These are phyloP conservation scores for Boletellus emodensis DNA, from an alignment of 768 basidiomycete species.

Conservation along the genomic window DNA sequence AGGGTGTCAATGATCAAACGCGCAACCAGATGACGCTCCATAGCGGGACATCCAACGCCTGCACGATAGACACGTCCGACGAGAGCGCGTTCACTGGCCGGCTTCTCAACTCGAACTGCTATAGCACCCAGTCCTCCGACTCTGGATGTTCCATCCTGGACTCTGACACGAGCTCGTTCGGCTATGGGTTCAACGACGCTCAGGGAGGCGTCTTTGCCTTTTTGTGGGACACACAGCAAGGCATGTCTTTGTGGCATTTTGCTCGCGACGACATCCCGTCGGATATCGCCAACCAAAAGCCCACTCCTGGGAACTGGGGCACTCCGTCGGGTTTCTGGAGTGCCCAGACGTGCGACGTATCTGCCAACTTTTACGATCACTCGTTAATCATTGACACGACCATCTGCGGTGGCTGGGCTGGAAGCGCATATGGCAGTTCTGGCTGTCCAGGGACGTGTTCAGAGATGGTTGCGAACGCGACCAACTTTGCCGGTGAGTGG, in stretches of 20 bases:
- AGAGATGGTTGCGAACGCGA: slow-evolving; percentile 48
- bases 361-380: slow-evolving; percentile 50
- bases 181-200: slow-evolving; percentile 25
- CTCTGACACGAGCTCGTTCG: slow-evolving; percentile 39
- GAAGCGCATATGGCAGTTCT: slow-evolving; percentile 21
- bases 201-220: slow-evolving; percentile 56
- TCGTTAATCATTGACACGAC: slow-evolving; percentile 40
- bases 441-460: slow-evolving; percentile 43
- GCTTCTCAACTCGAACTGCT: slow-evolving; percentile 31
- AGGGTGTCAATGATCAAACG: slow-evolving; percentile 58
- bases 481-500: slow-evolving; percentile 47
- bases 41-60: slow-evolving; percentile 40
- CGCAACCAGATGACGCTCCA: slow-evolving; percentile 68
- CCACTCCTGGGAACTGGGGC: slow-evolving; percentile 48
- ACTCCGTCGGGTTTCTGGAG: slow-evolving; percentile 50
- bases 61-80: slow-evolving; percentile 19
- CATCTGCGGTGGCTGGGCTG: slow-evolving; percentile 32
- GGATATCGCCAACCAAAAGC: slow-evolving; percentile 42
- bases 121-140: slow-evolving; percentile 39
- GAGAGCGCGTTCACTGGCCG: slow-evolving; percentile 19
- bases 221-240: slow-evolving; percentile 42
- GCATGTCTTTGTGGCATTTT: slow-evolving; percentile 57
- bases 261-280: slow-evolving; percentile 44
- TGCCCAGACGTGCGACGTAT: slow-evolving; percentile 44
- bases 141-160: slow-evolving; percentile 49